A percentile compares a stretch with the other conserved stretches of the same genome.
Conservation (phyloP, 2,329 filamentous ascomycete genomes). For the Penicillium sp. region DNA sequence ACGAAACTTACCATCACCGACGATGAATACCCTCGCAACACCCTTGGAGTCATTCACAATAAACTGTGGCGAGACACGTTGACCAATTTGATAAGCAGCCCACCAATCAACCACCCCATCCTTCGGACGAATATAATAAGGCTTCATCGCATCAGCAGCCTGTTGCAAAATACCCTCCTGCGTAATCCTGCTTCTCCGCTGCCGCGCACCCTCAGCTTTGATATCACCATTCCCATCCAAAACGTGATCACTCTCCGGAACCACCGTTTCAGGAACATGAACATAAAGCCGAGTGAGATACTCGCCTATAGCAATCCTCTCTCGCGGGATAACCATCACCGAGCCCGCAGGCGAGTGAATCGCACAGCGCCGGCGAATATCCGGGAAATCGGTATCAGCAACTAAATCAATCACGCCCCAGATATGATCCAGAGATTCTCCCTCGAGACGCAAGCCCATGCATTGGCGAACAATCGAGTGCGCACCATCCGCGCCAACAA, state of each 20-base stretch:
- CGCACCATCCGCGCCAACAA: constrained; percentile 74
- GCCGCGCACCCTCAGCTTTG: constrained; percentile 66
- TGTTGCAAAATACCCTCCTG: constrained; percentile 67
- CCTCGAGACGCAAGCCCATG: constrained; percentile 59
- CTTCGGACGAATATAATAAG: constrained; percentile 68
- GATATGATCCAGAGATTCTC: constrained; percentile 71
- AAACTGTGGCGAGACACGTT: constrained; percentile 61
- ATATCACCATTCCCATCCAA: constrained; percentile 55
- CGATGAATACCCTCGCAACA: constrained; percentile 73
- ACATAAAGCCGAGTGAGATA: constrained; percentile 72
- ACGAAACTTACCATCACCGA: constrained; percentile 61
- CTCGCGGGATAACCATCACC: constrained; percentile 78
- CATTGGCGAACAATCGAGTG: constrained; percentile 70
- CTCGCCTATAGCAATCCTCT: constrained; percentile 64
- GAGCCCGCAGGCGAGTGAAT: constrained; percentile 76
- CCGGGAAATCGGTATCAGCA: constrained; percentile 74
- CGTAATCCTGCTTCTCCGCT: constrained; percentile 67
- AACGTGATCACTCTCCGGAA: constrained; percentile 28
- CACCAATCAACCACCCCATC: constrained; percentile 72
- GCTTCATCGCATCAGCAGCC: constrained; percentile 69
- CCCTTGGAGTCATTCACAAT: constrained; percentile 69
- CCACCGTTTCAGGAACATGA: constrained; percentile 42
- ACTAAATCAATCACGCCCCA: constrained; percentile 80
- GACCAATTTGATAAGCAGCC: constrained; percentile 77
- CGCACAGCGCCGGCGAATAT: constrained; percentile 79